phyloP scores from a whole-genome alignment of 2,329 filamentous ascomycete genomes.

The Sclerotinia spermophila region DNA sequence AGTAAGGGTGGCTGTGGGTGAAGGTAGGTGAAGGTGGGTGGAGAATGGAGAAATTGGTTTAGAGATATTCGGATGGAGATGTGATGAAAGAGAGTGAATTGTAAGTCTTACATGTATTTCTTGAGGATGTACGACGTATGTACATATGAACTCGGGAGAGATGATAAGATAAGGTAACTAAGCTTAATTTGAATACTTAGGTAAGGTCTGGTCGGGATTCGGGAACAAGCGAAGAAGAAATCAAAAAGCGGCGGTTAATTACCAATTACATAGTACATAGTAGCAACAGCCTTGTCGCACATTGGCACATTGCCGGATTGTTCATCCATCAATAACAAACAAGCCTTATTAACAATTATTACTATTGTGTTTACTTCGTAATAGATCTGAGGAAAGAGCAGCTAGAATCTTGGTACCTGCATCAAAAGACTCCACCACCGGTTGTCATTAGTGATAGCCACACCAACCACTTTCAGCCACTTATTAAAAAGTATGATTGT shows the following conservation, averaged over 20 bases:
- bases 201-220: not conserved
- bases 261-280: not conserved
- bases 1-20: not conserved
- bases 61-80: not conserved
- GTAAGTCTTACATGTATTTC: no score
- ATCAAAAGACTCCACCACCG: constrained; percentile 3
- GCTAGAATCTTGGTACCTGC: constrained; percentile 10
- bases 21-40: not conserved
- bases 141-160: no score
- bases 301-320: not conserved
- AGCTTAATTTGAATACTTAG: not conserved
- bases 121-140: not conserved
- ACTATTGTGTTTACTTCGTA: no score
- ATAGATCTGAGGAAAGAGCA: not conserved
- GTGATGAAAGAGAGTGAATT: constrained; percentile 3
- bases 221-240: not conserved
- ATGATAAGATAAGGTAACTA: not conserved
- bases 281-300: not conserved
- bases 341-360: no score
- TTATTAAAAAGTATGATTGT: not conserved
- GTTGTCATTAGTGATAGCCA: not conserved
- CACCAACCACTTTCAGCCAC: not conserved
- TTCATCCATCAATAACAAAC: not conserved
- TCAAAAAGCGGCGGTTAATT: not conserved
- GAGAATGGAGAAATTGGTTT: not conserved